These are phyloP conservation scores for Metschnikowia bowlesiae DNA, from an alignment of 805 yeast genomes.

Conservation along the genomic window DNA sequence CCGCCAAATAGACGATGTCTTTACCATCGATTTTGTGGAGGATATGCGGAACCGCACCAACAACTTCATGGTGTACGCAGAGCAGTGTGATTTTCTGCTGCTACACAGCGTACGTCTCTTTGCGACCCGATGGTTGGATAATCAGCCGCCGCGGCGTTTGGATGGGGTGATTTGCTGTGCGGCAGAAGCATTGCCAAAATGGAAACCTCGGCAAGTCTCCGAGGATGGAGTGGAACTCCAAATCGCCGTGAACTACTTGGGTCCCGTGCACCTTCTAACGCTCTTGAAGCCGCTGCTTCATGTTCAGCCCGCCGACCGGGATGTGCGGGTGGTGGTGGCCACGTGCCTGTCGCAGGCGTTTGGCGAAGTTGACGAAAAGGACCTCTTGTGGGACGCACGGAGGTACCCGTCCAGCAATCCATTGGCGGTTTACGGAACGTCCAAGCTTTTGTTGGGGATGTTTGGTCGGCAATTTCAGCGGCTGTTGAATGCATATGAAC, in stretches of 20 bases:
- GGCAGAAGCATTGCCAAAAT: constrained; percentile 72
- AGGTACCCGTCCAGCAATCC: constrained; percentile 61
- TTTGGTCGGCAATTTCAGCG: constrained; percentile 79
- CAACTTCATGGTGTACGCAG: constrained; percentile 83
- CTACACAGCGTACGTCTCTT: constrained; percentile 76
- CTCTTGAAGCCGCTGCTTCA: constrained; percentile 78
- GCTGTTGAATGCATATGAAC: constrained; percentile 50
- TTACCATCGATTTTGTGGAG: constrained; percentile 76
- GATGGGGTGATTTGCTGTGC: constrained; percentile 91
- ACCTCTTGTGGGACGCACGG: constrained; percentile 54
- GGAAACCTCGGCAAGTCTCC: constrained; percentile 59
- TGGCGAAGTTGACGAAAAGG: constrained; percentile 63
- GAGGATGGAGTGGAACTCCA: constrained; percentile 85
- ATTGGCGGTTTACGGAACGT: constrained; percentile 73
- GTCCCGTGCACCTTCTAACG: constrained; percentile 76
- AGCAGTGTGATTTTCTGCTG: constrained; percentile 75
- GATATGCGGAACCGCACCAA: constrained; percentile 67
- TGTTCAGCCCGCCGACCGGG: constrained; percentile 92
- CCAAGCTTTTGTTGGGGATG: constrained; percentile 72
- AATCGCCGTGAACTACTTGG: constrained; percentile 75
- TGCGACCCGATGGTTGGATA: constrained; percentile 93
- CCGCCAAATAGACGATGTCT: constrained; percentile 56
- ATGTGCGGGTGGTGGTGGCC: constrained; percentile 76
- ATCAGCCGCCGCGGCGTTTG: constrained; percentile 80
- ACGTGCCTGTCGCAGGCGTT: constrained; percentile 75